phyloP scores from a whole-genome alignment of 225 moss, liverwort and hornwort genomes.

The Straminergon stramineum region DNA sequence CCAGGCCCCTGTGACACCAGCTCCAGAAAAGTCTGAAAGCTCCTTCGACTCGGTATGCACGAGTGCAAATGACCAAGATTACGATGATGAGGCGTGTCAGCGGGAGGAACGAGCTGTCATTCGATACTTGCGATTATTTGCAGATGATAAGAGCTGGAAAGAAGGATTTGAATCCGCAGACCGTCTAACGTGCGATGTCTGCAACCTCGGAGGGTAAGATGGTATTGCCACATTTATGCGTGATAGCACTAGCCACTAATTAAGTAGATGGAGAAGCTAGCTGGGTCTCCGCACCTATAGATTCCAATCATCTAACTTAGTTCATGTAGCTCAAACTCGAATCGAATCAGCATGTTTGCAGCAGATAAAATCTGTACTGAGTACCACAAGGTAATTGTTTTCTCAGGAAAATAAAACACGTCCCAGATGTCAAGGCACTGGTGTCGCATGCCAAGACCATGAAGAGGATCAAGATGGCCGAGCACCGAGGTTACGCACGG shows the following conservation, averaged over 20 bases:
- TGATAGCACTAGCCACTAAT: background rate
- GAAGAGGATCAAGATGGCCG: slow-evolving; percentile 53
- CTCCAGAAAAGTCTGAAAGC: slow-evolving; percentile 42
- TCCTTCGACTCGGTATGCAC: slow-evolving; percentile 52
- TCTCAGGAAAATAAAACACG: slow-evolving; percentile 44
- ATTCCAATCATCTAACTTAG: background rate
- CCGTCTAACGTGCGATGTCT: slow-evolving; percentile 38
- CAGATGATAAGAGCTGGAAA: slow-evolving; percentile 54
- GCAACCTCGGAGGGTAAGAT: slow-evolving; percentile 44
- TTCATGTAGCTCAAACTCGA: background rate
- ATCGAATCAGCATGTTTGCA: background rate
- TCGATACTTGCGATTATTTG: slow-evolving; percentile 39
- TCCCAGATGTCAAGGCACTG: slow-evolving; percentile 44
- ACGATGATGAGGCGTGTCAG: slow-evolving; percentile 43
- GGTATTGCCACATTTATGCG: background rate
- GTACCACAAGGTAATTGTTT: background rate
- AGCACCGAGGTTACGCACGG: slow-evolving; percentile 48
- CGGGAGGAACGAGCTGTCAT: slow-evolving; percentile 43
- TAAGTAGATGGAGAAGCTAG: background rate
- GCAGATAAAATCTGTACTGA: slow-evolving; percentile 4
- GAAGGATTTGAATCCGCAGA: slow-evolving; percentile 34
- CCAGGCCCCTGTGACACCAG: slow-evolving; percentile 11
- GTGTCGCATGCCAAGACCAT: slow-evolving; percentile 45
- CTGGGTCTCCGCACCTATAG: background rate
- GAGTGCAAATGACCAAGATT: slow-evolving; percentile 35